These are phyloP conservation scores for Pichia sp. DNA, from an alignment of 1,139 yeast species.

Conservation along the genomic window DNA sequence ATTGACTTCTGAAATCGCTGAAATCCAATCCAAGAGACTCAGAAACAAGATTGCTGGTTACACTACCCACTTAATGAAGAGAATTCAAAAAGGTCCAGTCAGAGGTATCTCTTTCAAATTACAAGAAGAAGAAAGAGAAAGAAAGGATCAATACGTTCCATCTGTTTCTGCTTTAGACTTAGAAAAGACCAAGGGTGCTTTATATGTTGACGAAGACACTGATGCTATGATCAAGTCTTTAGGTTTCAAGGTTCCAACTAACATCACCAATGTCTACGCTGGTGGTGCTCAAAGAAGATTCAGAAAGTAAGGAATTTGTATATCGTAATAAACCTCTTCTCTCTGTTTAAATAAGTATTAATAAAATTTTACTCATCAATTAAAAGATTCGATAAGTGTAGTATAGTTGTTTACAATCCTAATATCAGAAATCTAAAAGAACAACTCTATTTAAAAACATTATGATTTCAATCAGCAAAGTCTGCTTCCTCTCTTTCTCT, in stretches of 20 bases:
- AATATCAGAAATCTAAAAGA: too few species aligned
- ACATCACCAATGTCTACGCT: constrained; percentile 88
- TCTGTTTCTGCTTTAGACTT: constrained; percentile 99
- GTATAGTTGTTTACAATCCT: too few species aligned
- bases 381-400: not conserved
- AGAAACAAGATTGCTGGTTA: constrained; percentile 99
- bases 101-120: constrained; percentile 99
- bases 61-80: constrained; percentile 99
- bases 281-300: constrained; percentile 92
- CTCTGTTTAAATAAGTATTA: constrained; percentile 13
- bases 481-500: not conserved
- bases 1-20: constrained; percentile 97
- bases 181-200: constrained; percentile 92
- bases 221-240: constrained; percentile 93
- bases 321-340: constrained; percentile 4
- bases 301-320: constrained; percentile 62
- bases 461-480: not conserved
- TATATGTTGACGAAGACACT: constrained; percentile 97
- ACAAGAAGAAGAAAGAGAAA: constrained; percentile 99
- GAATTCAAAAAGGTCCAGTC: constrained; percentile 99
- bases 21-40: constrained; percentile 98
- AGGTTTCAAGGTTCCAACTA: constrained; percentile 94
- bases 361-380: constrained; percentile 8
- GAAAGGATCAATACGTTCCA: constrained; percentile 99
- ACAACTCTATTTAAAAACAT: not conserved